Evolutionary conservation across 2,329 filamentous ascomycete genomes (phyloP), one percentile per base, ranked within the genome.

Genomic region (Scleromitrula shiraiana): DNA sequence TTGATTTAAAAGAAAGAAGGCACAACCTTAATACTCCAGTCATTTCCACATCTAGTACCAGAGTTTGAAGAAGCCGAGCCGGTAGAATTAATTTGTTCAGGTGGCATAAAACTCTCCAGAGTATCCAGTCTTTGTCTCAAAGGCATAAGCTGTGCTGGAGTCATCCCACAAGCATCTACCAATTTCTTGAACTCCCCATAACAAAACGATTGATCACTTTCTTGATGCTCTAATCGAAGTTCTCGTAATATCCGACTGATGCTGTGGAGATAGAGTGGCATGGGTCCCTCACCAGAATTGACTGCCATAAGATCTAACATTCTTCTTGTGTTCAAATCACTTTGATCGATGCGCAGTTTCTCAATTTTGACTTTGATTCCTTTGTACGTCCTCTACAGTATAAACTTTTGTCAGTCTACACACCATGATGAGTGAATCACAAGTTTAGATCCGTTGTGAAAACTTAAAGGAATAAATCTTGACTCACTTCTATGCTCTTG

Each of bases 21-120:
- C 22, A 20, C 14, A n/a, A 46, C 43, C 20, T 24, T 53, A 8
- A 56, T 41, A 6, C 17, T 53, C 61, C 61, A 63, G 32, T 59
- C 50, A 36, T 56, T 58, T 2, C 53, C 50, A 29, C 35, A 22
- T 29, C 19, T 39, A 17, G 26, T n/a, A 2, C 5, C 6, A 14
- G 35, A 26, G 3, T 10, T 7, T 14, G 19, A 3, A 10, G 22
- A 23, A 27, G 4, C 4, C 7, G n/a, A 8, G 22, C 5, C 12
- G 2, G 7, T 10, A n/a, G n/a, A n/a, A n/a, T n/a, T n/a, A n/a
- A 41, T 55, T 36, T 62, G 53, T 1, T 26, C 46, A 8, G 29
- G 20, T 2, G 71, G 68, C 62, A 86, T 72, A 62, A 85, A 86
- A 12, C 75, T 80, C 56, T 87, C 78, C 0, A 88, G 67, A 0